A percentile compares a stretch with the other conserved stretches of the same genome.
These are phyloP conservation scores for Sabuloglossum arenarium DNA, from an alignment of 495 filamentous ascomycete species.

Conservation along the genomic window DNA sequence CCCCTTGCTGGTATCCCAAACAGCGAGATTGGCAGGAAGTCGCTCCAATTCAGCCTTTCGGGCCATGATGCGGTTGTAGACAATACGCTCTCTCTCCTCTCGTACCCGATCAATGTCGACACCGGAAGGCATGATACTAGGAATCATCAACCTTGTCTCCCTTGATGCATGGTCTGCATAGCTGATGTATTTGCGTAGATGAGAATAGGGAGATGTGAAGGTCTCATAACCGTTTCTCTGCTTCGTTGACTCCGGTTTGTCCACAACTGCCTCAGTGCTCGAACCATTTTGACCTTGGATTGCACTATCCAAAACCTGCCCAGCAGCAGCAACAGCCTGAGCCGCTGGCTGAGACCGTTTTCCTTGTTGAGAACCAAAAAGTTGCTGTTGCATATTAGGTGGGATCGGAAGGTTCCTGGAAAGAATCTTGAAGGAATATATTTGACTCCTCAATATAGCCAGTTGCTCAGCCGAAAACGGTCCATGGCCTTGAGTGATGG, in stretches of 20 bases:
- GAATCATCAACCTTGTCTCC: constrained; percentile 51
- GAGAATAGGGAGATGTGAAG: constrained; percentile 44
- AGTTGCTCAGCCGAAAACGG: constrained; percentile 54
- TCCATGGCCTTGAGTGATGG: constrained; percentile 20
- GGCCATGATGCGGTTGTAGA: constrained; percentile 73
- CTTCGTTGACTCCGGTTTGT: constrained; percentile 14
- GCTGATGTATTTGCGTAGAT: constrained; percentile 36
- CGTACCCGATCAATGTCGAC: constrained; percentile 63
- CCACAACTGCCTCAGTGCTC: constrained; percentile 10
- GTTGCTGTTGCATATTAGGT: constrained; percentile 45
- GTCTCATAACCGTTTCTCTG: constrained; percentile 32
- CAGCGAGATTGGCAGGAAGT: constrained; percentile 58
- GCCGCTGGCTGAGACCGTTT: constrained; percentile 34
- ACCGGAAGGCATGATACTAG: constrained; percentile 75
- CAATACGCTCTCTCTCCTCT: constrained; percentile 65
- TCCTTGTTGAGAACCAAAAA: constrained; percentile 49
- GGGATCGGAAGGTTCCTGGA: constrained; percentile 66
- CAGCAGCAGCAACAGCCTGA: constrained; percentile 32
- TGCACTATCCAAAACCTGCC: constrained; percentile 28
- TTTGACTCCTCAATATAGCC: constrained; percentile 49
- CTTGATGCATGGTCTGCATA: constrained; percentile 60
- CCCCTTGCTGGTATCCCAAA: constrained; percentile 57
- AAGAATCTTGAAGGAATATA: constrained; percentile 61
- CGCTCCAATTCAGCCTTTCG: constrained; percentile 65
- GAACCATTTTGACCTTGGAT: constrained; percentile 6